Conservation (phyloP, 169 alveolate species). For the Plasmodium blacklocki region DNA sequence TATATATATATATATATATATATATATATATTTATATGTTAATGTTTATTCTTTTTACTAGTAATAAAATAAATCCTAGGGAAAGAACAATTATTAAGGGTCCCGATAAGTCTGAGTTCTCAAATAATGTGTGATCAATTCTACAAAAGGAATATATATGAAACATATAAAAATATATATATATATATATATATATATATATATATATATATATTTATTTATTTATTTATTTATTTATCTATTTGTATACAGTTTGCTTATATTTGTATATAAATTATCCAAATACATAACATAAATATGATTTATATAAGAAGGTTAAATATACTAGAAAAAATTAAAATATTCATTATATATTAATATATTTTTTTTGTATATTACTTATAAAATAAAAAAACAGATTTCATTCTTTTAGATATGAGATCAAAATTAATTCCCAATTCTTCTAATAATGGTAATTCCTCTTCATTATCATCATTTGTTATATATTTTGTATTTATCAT, state of each 20-base stretch:
- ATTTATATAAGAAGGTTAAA: too few relatives aligned
- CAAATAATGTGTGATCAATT: slow-evolving; percentile 71
- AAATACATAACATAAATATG: too few relatives aligned
- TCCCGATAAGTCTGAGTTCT: slow-evolving; percentile 86
- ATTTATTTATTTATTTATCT: background rate
- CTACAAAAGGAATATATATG: background rate
- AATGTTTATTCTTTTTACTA: slow-evolving; percentile 78
- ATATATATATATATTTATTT: background rate
- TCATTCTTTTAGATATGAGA: slow-evolving; percentile 77
- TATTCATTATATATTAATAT: background rate
- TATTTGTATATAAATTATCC: too few relatives aligned
- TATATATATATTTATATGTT: too few relatives aligned
- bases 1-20: too few relatives aligned
- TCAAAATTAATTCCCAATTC: slow-evolving; percentile 81
- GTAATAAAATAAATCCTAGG: slow-evolving; percentile 83
- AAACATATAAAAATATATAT: background rate
- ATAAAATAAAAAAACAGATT: slow-evolving; percentile 70
- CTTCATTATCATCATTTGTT: slow-evolving; percentile 66
- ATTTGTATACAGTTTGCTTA: background rate
- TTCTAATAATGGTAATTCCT: slow-evolving; percentile 78
- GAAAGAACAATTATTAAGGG: slow-evolving; percentile 83
- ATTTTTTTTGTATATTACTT: slow-evolving; percentile 13
- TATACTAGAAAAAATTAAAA: too few relatives aligned
- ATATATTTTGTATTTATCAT: slow-evolving; percentile 9
- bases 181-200: background rate